Evolutionary conservation across 768 basidiomycete genomes (phyloP).

Genomic region (Chlorophyllum brunneum): DNA sequence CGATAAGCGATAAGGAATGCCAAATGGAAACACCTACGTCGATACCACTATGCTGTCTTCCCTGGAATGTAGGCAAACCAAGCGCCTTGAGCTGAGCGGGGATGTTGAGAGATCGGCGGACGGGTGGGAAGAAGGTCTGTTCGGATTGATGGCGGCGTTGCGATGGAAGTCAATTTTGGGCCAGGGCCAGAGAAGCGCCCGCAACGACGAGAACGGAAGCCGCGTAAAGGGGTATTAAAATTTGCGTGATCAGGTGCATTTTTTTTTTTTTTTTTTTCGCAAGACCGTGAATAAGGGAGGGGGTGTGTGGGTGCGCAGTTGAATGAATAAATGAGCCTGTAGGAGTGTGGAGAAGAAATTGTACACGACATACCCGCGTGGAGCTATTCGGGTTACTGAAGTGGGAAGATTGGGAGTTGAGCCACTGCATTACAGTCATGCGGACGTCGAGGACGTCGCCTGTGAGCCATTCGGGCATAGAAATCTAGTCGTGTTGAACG

Average conservation of each 20-base stretch:
- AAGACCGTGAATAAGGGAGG: neutral
- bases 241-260: slow-evolving; percentile 10
- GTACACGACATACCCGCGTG: slow-evolving; percentile 18
- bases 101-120: slow-evolving; percentile 54
- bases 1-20: slow-evolving; percentile 4
- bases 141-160: slow-evolving; percentile 8
- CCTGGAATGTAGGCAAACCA: slow-evolving; percentile 70
- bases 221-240: neutral
- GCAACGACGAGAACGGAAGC: slow-evolving; percentile 1
- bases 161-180: slow-evolving; percentile 3
- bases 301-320: neutral
- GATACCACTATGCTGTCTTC: slow-evolving; percentile 84
- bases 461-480: slow-evolving; percentile 69
- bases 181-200: slow-evolving; percentile 4
- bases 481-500: slow-evolving; percentile 34
- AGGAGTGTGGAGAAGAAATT: neutral
- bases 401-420: slow-evolving; percentile 24
- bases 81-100: slow-evolving; percentile 73
- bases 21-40: slow-evolving; percentile 57
- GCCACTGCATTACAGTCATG: slow-evolving; percentile 48
- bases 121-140: slow-evolving; percentile 24
- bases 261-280: too few species aligned
- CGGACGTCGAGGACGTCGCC: slow-evolving; percentile 78
- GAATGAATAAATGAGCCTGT: neutral
- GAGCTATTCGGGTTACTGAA: neutral